Evolutionary conservation across 768 basidiomycete species (phyloP).

Genomic region (Xerocomus spinulosus): DNA sequence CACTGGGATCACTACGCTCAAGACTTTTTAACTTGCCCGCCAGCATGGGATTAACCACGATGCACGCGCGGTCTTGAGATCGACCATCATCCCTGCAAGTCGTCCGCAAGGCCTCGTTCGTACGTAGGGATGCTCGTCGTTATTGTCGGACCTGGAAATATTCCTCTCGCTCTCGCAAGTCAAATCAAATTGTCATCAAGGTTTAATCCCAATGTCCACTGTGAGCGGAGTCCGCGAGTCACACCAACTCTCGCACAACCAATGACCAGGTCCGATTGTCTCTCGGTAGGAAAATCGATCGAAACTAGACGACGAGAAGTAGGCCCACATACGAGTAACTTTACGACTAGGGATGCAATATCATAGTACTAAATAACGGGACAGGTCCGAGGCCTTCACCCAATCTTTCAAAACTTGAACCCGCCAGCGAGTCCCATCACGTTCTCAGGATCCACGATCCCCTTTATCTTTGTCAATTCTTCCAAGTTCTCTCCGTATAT

Average conservation of each 20-base stretch:
- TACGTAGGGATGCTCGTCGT: conserved; percentile 1
- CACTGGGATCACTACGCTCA: conserved; percentile 12
- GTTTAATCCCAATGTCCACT: neutral
- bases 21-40: conserved; percentile 1
- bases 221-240: neutral
- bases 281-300: neutral
- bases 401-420: conserved; percentile 43
- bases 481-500: conserved; percentile 51
- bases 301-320: neutral
- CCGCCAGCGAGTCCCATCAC: conserved; percentile 69
- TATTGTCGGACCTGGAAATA: conserved; percentile 7
- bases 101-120: conserved; percentile 5
- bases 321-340: neutral
- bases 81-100: conserved; percentile 10
- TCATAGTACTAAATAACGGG: neutral
- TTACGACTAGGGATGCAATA: neutral
- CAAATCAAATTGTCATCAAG: neutral
- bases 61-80: conserved; percentile 15
- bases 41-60: conserved; percentile 25
- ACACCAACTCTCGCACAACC: neutral
- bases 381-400: conserved; percentile 3
- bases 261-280: neutral
- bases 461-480: conserved; percentile 38
- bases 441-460: conserved; percentile 47
- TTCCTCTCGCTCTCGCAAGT: neutral